A percentile compares a stretch with the other conserved stretches of the same genome.
Evolutionary conservation across 495 filamentous ascomycete genomes (phyloP).

Genomic region (Penicillium samsonianum): DNA sequence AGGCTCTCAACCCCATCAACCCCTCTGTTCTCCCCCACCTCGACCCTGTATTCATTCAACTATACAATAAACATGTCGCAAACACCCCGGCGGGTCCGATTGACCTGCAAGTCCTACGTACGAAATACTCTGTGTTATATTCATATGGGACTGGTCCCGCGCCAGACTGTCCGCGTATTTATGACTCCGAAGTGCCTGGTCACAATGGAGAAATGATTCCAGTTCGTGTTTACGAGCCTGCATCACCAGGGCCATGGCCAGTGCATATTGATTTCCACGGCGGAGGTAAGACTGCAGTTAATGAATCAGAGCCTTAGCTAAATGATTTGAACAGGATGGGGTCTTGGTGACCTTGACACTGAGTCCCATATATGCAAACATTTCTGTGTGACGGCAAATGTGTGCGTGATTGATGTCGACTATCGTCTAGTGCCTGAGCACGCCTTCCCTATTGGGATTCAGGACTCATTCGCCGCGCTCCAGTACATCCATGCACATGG

Average conservation of each 20-base stretch:
- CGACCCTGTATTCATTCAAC: conserved; percentile 31
- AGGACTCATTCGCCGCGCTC: conserved; percentile 49
- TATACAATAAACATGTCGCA: conserved; percentile 35
- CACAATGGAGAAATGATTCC: conserved; percentile 44
- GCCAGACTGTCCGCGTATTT: conserved; percentile 27
- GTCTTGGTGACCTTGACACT: conserved; percentile 46
- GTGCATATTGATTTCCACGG: conserved; percentile 54
- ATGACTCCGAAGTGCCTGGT: conserved; percentile 39
- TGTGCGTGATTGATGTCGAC: conserved; percentile 54
- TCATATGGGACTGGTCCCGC: conserved; percentile 34
- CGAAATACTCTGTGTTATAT: conserved; percentile 34
- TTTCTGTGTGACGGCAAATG: conserved; percentile 34
- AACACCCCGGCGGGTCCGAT: conserved; percentile 33
- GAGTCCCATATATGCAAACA: conserved; percentile 40
- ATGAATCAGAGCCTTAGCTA: no score
- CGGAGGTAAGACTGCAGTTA: no score
- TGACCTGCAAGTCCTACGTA: conserved; percentile 27
- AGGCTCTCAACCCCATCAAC: conserved; percentile 36
- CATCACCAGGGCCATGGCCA: conserved; percentile 43
- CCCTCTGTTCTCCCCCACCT: conserved; percentile 29
- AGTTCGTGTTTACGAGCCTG: conserved; percentile 48
- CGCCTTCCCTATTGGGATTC: conserved; percentile 47
- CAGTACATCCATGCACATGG: conserved; percentile 26
- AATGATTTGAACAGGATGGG: no score
- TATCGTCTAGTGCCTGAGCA: conserved; percentile 53